These are phyloP conservation scores for Colletotrichum ledebouriae DNA, from an alignment of 2,329 filamentous ascomycete species.

Conservation along the genomic window DNA sequence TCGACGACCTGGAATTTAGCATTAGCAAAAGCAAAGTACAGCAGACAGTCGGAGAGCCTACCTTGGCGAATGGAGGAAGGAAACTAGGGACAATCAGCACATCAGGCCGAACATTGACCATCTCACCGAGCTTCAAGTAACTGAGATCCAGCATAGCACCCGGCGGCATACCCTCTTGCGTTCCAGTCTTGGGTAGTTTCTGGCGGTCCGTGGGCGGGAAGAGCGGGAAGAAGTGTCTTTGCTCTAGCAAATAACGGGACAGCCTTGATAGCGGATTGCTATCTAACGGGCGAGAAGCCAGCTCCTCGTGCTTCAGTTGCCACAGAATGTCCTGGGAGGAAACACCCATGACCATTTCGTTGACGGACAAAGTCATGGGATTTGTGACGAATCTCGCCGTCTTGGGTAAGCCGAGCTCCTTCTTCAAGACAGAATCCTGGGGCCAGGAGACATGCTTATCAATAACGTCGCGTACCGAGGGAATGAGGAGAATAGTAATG, in stretches of 20 bases:
- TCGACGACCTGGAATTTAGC: slow-evolving; percentile 79
- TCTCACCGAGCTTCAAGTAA: slow-evolving; percentile 91
- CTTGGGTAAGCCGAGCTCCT: slow-evolving; percentile 84
- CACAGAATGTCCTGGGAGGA: slow-evolving; percentile 87
- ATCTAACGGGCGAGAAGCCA: slow-evolving; percentile 68
- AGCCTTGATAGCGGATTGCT: slow-evolving; percentile 77
- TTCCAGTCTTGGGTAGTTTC: slow-evolving; percentile 74
- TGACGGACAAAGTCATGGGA: slow-evolving; percentile 89
- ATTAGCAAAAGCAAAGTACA: slow-evolving; percentile 18
- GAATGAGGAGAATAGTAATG: slow-evolving; percentile 85
- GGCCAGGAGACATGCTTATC: slow-evolving; percentile 91
- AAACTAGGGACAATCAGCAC: slow-evolving; percentile 86
- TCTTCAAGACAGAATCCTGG: slow-evolving; percentile 71
- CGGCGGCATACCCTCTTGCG: slow-evolving; percentile 70
- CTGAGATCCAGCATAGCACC: slow-evolving; percentile 86
- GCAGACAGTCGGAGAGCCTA: slow-evolving; percentile 55
- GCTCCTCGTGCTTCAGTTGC: slow-evolving; percentile 83
- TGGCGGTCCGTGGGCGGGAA: slow-evolving; percentile 84
- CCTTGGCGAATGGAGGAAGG: slow-evolving; percentile 89
- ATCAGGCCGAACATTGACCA: slow-evolving; percentile 88
- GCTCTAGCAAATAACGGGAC: slow-evolving; percentile 84
- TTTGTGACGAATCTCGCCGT: slow-evolving; percentile 85
- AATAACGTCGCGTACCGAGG: slow-evolving; percentile 85
- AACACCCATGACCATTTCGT: slow-evolving; percentile 86
- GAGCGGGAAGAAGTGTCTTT: slow-evolving; percentile 90